A percentile compares a stretch with the other conserved stretches of the same genome.
phyloP scores from a whole-genome alignment of 83 land plant species.

The Picea engelmannii region DNA sequence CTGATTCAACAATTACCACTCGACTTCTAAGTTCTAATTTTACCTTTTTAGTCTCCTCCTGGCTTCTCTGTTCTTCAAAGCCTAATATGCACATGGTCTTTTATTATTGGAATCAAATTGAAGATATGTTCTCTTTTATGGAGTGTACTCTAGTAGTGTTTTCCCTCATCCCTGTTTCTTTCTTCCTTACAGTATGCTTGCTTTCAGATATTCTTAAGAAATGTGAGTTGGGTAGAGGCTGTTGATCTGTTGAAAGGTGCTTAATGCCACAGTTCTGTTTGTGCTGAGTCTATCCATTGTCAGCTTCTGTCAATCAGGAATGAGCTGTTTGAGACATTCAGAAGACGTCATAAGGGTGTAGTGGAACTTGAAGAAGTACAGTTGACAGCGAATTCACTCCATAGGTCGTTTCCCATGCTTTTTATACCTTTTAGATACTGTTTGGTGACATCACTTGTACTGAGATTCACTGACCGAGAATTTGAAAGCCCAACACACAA shows the following conservation, averaged over 20 bases:
- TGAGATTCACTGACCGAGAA: too few relatives aligned
- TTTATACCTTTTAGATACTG: neutral
- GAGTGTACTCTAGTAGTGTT: too few relatives aligned
- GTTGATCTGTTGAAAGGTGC: neutral
- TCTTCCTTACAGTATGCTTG: neutral
- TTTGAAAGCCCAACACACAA: neutral
- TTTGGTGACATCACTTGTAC: neutral
- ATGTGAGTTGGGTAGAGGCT: neutral
- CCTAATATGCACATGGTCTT: neutral
- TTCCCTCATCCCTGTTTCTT: neutral
- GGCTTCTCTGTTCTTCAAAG: neutral
- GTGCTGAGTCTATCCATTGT: slow-evolving; percentile 16
- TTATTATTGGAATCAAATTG: neutral
- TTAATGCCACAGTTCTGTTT: neutral
- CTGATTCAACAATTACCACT: neutral
- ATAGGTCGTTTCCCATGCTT: slow-evolving; percentile 50
- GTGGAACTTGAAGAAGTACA: slow-evolving; percentile 86
- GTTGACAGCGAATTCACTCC: slow-evolving; percentile 77
- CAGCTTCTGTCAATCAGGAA: slow-evolving; percentile 93
- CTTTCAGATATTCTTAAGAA: neutral
- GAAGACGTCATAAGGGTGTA: slow-evolving; percentile 79
- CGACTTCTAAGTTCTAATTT: too few relatives aligned
- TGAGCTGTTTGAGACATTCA: slow-evolving; percentile 96
- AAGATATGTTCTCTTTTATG: too few relatives aligned
- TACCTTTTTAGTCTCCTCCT: neutral